A percentile compares a stretch with the other conserved stretches of the same genome.
Evolutionary conservation across 176 grass and related monocot genomes (phyloP).

Genomic region (Cymbopogon citratus): DNA sequence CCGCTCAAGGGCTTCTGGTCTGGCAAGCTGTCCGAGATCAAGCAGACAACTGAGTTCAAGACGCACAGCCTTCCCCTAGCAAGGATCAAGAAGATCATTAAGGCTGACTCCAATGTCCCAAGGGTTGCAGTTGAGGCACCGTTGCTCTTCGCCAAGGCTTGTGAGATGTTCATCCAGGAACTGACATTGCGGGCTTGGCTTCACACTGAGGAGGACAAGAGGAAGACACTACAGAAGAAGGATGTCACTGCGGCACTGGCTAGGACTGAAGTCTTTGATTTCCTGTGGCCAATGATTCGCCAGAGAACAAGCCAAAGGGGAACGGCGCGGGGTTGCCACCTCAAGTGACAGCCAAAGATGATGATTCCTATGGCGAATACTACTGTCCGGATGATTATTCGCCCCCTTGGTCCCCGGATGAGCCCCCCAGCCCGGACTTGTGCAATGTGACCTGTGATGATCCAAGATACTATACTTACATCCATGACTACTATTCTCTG

Average conservation of each 20-base stretch:
- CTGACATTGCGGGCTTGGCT: constrained; percentile 16
- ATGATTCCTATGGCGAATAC: background rate
- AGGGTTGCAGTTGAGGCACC: background rate
- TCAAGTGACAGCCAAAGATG: background rate
- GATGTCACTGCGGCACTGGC: background rate
- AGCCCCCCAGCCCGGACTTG: background rate
- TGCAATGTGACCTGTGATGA: constrained; percentile 10
- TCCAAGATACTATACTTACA: background rate
- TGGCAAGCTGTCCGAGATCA: background rate
- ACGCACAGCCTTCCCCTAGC: constrained; percentile 1
- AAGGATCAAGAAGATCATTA: constrained; percentile 35
- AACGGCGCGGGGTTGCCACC: background rate
- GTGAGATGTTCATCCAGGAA: constrained; percentile 26
- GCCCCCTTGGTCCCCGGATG: background rate
- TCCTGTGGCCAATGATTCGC: too few relatives aligned
- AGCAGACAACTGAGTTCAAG: constrained; percentile 23
- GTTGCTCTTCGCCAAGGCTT: constrained; percentile 2
- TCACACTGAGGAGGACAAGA: constrained; percentile 19
- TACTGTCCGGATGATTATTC: background rate
- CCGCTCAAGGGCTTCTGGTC: constrained; percentile 18
- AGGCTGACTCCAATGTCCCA: background rate
- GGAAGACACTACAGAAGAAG: constrained; percentile 5
- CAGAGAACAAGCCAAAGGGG: background rate
- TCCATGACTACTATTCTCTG: background rate
- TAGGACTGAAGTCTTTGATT: background rate